These are phyloP conservation scores for Xylaria sp. DNA, from an alignment of 2,329 filamentous ascomycete species.

Conservation along the genomic window DNA sequence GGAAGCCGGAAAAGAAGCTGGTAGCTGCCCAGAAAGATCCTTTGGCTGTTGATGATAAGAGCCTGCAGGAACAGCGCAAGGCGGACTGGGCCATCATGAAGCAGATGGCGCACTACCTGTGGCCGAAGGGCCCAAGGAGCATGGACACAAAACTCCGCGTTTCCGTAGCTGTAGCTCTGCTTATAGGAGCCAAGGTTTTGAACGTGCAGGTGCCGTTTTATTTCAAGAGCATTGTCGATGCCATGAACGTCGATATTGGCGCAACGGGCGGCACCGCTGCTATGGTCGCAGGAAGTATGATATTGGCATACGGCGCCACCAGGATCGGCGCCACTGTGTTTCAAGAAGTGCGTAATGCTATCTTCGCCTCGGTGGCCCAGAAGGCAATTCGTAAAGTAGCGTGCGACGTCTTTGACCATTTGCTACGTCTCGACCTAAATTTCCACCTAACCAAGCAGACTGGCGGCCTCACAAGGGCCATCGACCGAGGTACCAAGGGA, in stretches of 20 bases:
- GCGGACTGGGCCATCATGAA: slow-evolving; percentile 99
- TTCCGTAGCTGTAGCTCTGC: slow-evolving; percentile 80
- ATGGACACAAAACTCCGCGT: slow-evolving; percentile 86
- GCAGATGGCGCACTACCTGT: slow-evolving; percentile 95
- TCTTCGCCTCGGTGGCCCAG: slow-evolving; percentile 96
- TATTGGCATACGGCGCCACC: slow-evolving; percentile 89
- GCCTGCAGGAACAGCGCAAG: slow-evolving; percentile 88
- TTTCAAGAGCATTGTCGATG: slow-evolving; percentile 97
- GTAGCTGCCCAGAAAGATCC: slow-evolving; percentile 56
- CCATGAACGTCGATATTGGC: slow-evolving; percentile 96
- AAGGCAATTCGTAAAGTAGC: slow-evolving; percentile 95
- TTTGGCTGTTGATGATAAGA: slow-evolving; percentile 72
- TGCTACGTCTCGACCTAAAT: slow-evolving; percentile 87
- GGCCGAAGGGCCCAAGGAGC: slow-evolving; percentile 84
- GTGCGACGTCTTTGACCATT: slow-evolving; percentile 89
- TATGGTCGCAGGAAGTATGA: slow-evolving; percentile 90
- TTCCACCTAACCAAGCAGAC: slow-evolving; percentile 97
- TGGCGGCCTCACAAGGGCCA: slow-evolving; percentile 89
- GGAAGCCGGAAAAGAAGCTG: slow-evolving; percentile 32
- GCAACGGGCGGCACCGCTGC: slow-evolving; percentile 87
- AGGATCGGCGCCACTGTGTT: slow-evolving; percentile 90
- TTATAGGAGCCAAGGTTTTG: slow-evolving; percentile 91
- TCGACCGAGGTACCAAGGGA: slow-evolving; percentile 96
- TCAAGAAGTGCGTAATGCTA: slow-evolving; percentile 92
- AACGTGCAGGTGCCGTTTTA: slow-evolving; percentile 99